phyloP scores from a whole-genome alignment of 441 rosid genomes.

The Populus hybrid region DNA sequence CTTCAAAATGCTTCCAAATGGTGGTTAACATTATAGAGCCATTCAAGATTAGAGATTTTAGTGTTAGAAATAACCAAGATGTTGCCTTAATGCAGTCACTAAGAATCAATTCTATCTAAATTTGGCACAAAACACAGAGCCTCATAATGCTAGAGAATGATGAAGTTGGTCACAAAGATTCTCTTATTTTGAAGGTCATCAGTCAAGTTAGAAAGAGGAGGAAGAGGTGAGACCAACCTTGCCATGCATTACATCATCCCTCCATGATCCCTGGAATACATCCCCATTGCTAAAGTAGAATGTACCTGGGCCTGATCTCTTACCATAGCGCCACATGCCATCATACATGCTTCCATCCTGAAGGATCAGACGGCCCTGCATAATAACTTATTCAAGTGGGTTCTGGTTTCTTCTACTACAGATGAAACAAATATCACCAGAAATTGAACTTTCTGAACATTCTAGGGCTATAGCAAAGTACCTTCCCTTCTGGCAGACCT shows the following conservation, averaged over 20 bases:
- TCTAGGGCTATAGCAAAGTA: constrained; percentile 23
- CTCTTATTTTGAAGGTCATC: background rate
- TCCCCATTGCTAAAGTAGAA: constrained; percentile 92
- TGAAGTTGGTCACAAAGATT: background rate
- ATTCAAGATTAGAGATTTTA: background rate
- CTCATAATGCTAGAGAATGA: background rate
- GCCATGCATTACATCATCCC: constrained; percentile 94
- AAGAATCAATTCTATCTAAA: background rate
- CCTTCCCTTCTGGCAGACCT: constrained; percentile 99
- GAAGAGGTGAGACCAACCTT: constrained; percentile 48
- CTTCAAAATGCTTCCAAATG: background rate
- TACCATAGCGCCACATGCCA: constrained; percentile 93
- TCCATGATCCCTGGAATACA: constrained; percentile 97
- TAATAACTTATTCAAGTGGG: constrained; percentile 17
- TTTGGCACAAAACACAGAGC: too few species aligned
- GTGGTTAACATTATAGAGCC: background rate
- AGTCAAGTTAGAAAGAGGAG: constrained; percentile 5
- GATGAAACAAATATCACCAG: constrained; percentile 15
- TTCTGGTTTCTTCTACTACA: constrained; percentile 12
- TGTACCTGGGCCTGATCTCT: constrained; percentile 86
- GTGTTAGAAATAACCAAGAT: background rate
- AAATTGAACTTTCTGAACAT: constrained; percentile 15
- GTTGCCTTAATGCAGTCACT: background rate
- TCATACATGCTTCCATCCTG: constrained; percentile 89
- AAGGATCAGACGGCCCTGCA: constrained; percentile 75